A percentile compares a stretch with the other conserved stretches of the same genome.
Evolutionary conservation across 768 basidiomycete genomes (phyloP).

Genomic region (Royoungia palumana): DNA sequence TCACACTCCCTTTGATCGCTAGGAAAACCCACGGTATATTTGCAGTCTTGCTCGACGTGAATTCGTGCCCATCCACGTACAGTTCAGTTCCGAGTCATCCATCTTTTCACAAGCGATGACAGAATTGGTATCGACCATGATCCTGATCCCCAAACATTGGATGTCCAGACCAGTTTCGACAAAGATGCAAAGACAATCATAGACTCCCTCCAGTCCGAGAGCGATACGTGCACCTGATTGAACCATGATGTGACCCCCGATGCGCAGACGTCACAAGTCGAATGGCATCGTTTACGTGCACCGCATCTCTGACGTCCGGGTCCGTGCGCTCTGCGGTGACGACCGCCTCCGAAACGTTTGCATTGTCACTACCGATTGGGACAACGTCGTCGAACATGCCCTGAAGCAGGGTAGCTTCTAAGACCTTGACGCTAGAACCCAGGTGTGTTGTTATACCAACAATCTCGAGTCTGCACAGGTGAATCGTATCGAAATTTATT

Average conservation of each 20-base stretch:
- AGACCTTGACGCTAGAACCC: constrained; percentile 39
- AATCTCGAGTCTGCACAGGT: constrained; percentile 37
- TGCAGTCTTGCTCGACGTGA: no score
- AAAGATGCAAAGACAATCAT: constrained; percentile 4
- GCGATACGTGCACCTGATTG: background rate
- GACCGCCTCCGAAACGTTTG: constrained; percentile 41
- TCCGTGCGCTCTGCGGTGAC: constrained; percentile 45
- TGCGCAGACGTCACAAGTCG: constrained; percentile 15
- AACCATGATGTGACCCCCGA: background rate
- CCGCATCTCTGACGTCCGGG: constrained; percentile 40
- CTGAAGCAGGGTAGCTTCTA: constrained; percentile 41
- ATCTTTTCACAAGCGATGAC: constrained; percentile 2
- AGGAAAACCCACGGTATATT: constrained; percentile 9
- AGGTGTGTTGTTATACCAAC: constrained; percentile 36
- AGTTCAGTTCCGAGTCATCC: no score
- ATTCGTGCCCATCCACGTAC: background rate
- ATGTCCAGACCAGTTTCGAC: background rate
- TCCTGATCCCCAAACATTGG: constrained; percentile 1
- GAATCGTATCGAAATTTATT: constrained; percentile 39
- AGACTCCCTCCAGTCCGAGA: background rate
- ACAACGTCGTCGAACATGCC: constrained; percentile 26
- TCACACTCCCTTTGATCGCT: background rate
- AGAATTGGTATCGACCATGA: constrained; percentile 2
- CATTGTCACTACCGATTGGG: constrained; percentile 49
- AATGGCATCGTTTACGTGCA: constrained; percentile 46